Conservation (phyloP, 1,284 basidiomycete genomes). For the Lentinula novae-zelandiae region DNA sequence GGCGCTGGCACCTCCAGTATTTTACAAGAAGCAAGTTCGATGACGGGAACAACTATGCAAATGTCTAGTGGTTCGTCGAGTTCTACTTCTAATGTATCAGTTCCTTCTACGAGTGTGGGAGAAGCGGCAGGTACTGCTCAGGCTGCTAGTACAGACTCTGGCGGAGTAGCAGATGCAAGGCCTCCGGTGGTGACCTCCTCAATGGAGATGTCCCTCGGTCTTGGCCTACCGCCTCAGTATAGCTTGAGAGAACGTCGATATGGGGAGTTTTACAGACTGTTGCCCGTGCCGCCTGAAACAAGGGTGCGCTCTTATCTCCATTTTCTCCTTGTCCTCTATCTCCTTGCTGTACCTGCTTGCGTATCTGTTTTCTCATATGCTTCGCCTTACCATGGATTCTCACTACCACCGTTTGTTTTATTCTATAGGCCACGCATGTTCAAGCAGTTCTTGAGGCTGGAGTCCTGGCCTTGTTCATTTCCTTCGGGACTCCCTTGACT, state of each 20-base stretch:
- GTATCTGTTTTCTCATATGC: neutral
- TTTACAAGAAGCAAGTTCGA: neutral
- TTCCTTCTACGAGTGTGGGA: neutral
- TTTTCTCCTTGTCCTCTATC: neutral
- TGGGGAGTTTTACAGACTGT: conserved; percentile 3
- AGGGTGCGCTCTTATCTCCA: conserved; percentile 9
- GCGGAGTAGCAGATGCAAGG: neutral
- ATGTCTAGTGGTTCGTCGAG: conserved; percentile 8
- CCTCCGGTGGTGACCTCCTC: neutral
- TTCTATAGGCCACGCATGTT: neutral
- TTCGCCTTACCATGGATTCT: neutral
- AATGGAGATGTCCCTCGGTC: neutral
- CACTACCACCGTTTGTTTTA: neutral
- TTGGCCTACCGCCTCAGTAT: conserved; percentile 1
- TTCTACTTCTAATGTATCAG: conserved; percentile 1
- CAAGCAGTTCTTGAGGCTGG: conserved; percentile 1
- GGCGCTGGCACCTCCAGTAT: neutral
- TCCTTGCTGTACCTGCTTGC: neutral
- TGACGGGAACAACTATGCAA: conserved; percentile 4
- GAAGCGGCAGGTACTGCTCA: conserved; percentile 4
- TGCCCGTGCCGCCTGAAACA: conserved; percentile 8
- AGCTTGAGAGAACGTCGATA: conserved; percentile 2
- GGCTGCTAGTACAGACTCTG: neutral
- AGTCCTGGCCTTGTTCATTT: neutral
- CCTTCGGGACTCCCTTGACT: neutral